Evolutionary conservation across 305 asterid genomes (phyloP), one percentile per base, ranked within the genome.

Genomic region (Rubia occidens): DNA sequence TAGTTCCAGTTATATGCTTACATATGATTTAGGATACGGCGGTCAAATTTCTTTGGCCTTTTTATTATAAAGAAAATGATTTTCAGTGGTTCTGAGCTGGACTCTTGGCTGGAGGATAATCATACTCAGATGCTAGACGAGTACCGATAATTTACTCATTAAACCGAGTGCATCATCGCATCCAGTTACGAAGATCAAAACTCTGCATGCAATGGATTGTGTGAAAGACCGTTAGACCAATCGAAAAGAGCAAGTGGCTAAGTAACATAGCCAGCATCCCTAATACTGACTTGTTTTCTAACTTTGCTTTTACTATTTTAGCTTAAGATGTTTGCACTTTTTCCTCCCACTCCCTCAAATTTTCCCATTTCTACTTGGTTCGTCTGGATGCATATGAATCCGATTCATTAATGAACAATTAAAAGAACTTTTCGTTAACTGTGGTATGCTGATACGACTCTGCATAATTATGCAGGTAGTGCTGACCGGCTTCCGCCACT

Each of bases 401-500:
- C 0, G 45, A 32, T 61, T 26, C 58, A 5, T 51, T 51, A 32
- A 32, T 32, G 32, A 32, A 32, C 18, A 35, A 61, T 4, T 6
- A 17, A 62, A 62, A 11, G 54, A 32, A 71, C 49, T 2, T 47
- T 43, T 49, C 17, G 3, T 32, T 7, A 0, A 11, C 14, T 53
- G 29, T 72, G 18, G 21, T 11, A 44, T 60, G 54, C 40, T n/a
- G 18, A 5, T 18, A 11, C 39, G 20, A 7, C 11, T 67, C 62
- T 67, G 68, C 56, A 13, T 60, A 32, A 44, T 69, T 69, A 64
- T 83, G 69, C 81, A 95, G 99, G 81, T 76, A 76, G 64, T 78
- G 82, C 95, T 51, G 73, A 73, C 71, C 73, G 60, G 65, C 92
- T 91, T 82, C 97, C 96, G n/a, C 88, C 78, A 47, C 76, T 94